phyloP scores from a whole-genome alignment of 768 basidiomycete genomes.

The Tremella mesenterica region DNA sequence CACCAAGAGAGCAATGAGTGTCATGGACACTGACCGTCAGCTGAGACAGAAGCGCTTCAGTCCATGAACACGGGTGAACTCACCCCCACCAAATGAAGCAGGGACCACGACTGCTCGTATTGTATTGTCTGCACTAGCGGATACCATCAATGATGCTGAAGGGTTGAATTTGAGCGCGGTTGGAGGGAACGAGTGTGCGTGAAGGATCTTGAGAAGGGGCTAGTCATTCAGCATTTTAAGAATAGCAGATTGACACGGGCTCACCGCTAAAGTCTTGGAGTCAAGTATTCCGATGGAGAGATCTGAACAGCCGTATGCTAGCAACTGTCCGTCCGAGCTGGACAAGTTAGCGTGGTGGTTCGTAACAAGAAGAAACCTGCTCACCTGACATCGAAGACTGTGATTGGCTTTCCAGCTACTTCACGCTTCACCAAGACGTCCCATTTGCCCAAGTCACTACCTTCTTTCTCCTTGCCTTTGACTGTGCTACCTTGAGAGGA shows the following conservation, averaged over 20 bases:
- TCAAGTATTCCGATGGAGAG: constrained; percentile 76
- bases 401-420: constrained; percentile 68
- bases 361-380: constrained; percentile 14
- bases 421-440: constrained; percentile 59
- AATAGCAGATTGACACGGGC: constrained; percentile 26
- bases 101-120: constrained; percentile 73
- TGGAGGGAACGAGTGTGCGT: constrained; percentile 89
- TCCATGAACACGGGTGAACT: no score
- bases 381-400: constrained; percentile 81
- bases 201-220: constrained; percentile 79
- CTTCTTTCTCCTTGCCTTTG: constrained; percentile 16
- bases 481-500: constrained; percentile 7
- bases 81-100: constrained; percentile 38
- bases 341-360: not conserved
- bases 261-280: constrained; percentile 63
- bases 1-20: constrained; percentile 11
- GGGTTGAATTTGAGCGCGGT: constrained; percentile 86
- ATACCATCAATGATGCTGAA: constrained; percentile 65
- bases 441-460: constrained; percentile 59
- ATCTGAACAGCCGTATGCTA: constrained; percentile 83
- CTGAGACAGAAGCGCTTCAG: not conserved
- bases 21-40: constrained; percentile 11
- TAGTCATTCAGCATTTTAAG: no score
- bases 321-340: constrained; percentile 69
- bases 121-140: constrained; percentile 83